A percentile compares a stretch with the other conserved stretches of the same genome.
phyloP scores from a whole-genome alignment of 371 early-diverging fungal species.

The Coemansia sp. region DNA sequence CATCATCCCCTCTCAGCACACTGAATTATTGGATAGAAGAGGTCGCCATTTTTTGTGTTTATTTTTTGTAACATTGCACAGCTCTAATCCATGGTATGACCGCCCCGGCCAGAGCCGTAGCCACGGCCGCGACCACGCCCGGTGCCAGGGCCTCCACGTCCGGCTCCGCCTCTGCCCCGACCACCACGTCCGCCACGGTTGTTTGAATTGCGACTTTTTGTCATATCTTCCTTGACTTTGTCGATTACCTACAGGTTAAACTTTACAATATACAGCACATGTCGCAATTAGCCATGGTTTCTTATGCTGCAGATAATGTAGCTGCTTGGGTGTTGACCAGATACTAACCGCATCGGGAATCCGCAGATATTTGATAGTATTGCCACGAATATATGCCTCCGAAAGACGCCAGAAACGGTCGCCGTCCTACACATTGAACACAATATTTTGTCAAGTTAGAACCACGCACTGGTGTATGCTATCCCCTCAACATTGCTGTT shows the following conservation, averaged over 20 bases:
- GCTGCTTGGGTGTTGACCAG: not conserved
- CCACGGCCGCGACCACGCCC: conserved; percentile 34
- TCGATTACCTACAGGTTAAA: conserved; percentile 67
- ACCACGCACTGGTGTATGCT: not conserved
- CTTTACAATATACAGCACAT: not conserved
- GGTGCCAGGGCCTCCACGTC: conserved; percentile 62
- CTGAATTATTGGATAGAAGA: not conserved
- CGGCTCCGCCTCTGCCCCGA: conserved; percentile 56
- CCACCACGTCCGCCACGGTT: conserved; percentile 52
- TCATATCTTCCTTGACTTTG: conserved; percentile 77
- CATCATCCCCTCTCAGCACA: not conserved
- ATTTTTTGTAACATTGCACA: conserved; percentile 1
- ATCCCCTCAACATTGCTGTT: not conserved
- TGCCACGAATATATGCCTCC: conserved; percentile 92
- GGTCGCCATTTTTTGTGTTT: not conserved
- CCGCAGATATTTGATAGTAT: conserved; percentile 91
- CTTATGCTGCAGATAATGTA: not conserved
- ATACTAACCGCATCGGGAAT: conserved; percentile 61
- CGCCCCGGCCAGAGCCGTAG: conserved; percentile 6
- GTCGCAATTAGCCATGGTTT: not conserved
- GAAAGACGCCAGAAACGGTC: conserved; percentile 89
- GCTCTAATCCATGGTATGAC: conserved; percentile 1
- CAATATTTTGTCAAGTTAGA: not conserved
- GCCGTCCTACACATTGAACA: conserved; percentile 66
- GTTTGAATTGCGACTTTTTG: conserved; percentile 55